phyloP scores from a whole-genome alignment of 2,329 filamentous ascomycete species.

The Colletotrichum noveboracense region DNA sequence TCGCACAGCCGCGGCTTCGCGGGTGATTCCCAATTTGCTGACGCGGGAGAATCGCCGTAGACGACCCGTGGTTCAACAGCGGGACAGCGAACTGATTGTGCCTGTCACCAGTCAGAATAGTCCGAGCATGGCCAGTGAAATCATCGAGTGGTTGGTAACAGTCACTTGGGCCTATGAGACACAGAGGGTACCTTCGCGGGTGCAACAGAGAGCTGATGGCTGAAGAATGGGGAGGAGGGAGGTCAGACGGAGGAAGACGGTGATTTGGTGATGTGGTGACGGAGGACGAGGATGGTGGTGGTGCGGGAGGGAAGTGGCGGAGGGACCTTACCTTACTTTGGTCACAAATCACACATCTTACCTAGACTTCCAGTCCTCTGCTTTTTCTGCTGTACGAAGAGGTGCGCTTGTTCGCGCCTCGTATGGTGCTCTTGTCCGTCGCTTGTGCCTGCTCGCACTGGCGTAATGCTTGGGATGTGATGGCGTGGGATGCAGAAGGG shows the following conservation, averaged over 20 bases:
- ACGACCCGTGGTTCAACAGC: not conserved
- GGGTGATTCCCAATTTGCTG: constrained; percentile 12
- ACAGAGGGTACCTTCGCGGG: not conserved
- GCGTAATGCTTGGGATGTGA: not conserved
- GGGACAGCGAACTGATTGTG: not conserved
- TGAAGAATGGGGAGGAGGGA: not conserved
- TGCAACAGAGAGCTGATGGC: not conserved
- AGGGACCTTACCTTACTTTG: not conserved
- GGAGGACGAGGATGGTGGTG: not conserved
- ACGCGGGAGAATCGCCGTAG: not conserved
- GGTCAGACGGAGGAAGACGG: constrained; percentile 2
- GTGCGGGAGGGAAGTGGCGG: constrained; percentile 3
- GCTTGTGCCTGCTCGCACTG: not conserved
- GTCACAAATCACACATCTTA: not conserved
- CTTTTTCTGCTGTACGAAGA: not conserved
- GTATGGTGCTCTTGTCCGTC: not conserved
- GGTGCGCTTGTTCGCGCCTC: not conserved
- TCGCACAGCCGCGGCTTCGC: constrained; percentile 5
- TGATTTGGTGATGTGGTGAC: not conserved
- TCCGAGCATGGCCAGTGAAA: not conserved
- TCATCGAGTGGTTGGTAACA: not conserved
- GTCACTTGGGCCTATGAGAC: not conserved
- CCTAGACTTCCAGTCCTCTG: not conserved
- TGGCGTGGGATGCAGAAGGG: not conserved
- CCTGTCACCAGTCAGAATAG: not conserved